Base-by-base conservation (phyloP, 176 grass and related monocot genomes). In the Bromus sterilis region DNA sequence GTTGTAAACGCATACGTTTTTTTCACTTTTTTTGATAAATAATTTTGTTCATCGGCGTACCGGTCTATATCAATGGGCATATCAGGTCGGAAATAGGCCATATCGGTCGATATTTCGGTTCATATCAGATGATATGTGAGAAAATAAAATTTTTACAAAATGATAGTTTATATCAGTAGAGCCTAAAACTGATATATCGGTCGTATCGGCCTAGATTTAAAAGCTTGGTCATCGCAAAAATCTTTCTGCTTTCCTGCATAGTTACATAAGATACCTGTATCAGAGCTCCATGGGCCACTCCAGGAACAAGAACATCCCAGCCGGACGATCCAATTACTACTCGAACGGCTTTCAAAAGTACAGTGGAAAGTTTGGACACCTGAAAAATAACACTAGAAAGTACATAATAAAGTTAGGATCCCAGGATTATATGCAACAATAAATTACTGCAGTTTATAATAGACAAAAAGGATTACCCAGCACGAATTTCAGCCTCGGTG, bases 231-330 rank as follows among this genome's bases (percentile, higher is more conserved):
- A n/a, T 46, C 34, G 21, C 37, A 70, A 43, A 13, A 26, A 46
- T n/a, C 14, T 25, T 60, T 23, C 26, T 14, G 28, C 3, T 33
- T 70, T 60, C 14, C n/a, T 61, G 16, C 12, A 11, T 42, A 29
- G 78, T 48, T 84, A 20, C 11, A 75, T 11, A 75, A 55, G 40
- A 57, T 90, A 97, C 94, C 89, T 87, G 87, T 76, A 98, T 39
- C 83, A 98, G 77, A 76, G 78, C 56, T 86, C 92, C 95, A 89
- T 89, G 78, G 84, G 90, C 79, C 16, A 89, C 90, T 80, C 95
- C 95, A 55, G 95, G 95, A 36, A 98, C 95, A 87, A 98, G 95
- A 87, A 98, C 88, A 89, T 94, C 95, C 92, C 92, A 98, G 20
- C 91, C 90, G 0, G 90, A 93, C 0, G 84, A 94, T 83, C 90